These are phyloP conservation scores for Fusarium sp. DNA, from an alignment of 2,329 filamentous ascomycete species.

Conservation along the genomic window DNA sequence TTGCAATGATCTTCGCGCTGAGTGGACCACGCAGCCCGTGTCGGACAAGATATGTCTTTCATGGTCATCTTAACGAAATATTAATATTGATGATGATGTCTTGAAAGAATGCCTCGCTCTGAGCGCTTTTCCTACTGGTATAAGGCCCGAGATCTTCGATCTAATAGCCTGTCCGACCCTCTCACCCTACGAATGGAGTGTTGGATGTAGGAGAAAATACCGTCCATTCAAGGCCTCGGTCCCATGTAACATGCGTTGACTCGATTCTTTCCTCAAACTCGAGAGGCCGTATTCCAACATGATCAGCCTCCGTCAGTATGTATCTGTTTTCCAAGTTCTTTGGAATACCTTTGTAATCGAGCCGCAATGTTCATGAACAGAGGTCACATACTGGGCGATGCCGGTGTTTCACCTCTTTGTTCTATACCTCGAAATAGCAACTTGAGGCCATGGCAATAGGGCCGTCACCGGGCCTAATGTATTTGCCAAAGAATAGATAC, in stretches of 20 bases:
- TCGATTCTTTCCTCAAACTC: neutral
- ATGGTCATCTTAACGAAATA: neutral
- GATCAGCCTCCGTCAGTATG: accelerated
- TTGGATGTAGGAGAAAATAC: neutral
- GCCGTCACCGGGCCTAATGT: no score
- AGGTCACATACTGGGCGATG: neutral
- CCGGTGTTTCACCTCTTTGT: conserved; percentile 8
- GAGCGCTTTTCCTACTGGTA: no score
- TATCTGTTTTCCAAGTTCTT: neutral
- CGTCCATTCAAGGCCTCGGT: neutral
- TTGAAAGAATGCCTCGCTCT: conserved; percentile 59
- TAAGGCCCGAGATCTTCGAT: no score
- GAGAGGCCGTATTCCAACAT: no score
- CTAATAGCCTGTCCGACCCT: no score
- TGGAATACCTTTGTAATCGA: neutral
- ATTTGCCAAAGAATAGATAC: neutral
- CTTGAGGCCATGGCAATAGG: neutral
- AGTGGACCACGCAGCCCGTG: neutral
- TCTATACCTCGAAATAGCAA: neutral
- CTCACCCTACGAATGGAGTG: no score
- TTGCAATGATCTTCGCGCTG: no score
- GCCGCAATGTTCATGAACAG: neutral
- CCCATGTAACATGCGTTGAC: neutral
- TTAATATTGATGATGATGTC: neutral
- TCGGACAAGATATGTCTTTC: neutral